Evolutionary conservation across 2,329 filamentous ascomycete species (phyloP).

Genomic region (Aphanocladium album): DNA sequence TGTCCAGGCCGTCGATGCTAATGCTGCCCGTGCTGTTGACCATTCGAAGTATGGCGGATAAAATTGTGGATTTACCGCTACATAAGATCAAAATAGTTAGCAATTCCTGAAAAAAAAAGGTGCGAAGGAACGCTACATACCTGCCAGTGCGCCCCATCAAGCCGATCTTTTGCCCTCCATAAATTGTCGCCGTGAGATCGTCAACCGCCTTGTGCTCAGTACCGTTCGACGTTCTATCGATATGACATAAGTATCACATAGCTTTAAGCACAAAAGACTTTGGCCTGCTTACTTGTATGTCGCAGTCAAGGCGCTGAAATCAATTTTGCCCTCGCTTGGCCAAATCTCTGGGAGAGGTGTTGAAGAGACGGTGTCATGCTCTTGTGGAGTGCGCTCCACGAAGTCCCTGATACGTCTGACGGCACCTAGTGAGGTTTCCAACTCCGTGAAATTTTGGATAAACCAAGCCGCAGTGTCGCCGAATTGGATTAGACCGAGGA

Average conservation of each 20-base stretch:
- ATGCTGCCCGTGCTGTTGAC: constrained; percentile 7
- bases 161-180: background rate
- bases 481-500: background rate
- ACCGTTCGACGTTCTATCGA: background rate
- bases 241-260: background rate
- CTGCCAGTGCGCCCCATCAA: constrained; percentile 5
- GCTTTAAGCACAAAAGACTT: too few relatives aligned
- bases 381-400: background rate
- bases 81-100: background rate
- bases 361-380: background rate
- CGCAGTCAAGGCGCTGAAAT: constrained; percentile 2
- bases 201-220: background rate
- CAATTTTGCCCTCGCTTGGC: background rate
- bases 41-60: background rate
- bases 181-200: background rate
- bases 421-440: background rate
- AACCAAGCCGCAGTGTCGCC: background rate
- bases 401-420: background rate
- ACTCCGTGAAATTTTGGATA: background rate
- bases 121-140: background rate
- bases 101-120: too few relatives aligned
- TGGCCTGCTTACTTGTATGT: background rate
- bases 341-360: background rate
- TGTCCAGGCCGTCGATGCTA: constrained; percentile 12
- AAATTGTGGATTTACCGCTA: constrained; percentile 8